Evolutionary conservation across 768 basidiomycete genomes (phyloP), one percentile per base, ranked within the genome.

Genomic region (Sutorius australiensis): DNA sequence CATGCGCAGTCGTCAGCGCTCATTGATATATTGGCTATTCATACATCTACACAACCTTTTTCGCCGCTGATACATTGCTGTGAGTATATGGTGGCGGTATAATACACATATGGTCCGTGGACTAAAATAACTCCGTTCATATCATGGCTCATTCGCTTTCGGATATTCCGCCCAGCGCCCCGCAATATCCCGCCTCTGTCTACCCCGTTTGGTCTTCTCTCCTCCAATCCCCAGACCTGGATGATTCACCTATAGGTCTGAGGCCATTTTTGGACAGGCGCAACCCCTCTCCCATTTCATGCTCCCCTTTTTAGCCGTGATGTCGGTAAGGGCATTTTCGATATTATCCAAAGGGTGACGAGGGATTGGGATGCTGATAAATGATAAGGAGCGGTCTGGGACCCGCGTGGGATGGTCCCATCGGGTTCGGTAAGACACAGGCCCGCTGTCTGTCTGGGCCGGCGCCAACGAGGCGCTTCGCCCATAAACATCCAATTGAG

Each of bases 91-190:
- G 56, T 41, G 13, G 27, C 42, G 21, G 1, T 5, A 27, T 21
- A 0, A 17, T 8, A 21, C 27, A n/a, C 31, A 42, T 44, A 16
- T 16, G n/a, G 46, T 5, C 21, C 16, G 3, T 17, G 19, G 44
- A 45, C 38, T 1, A 47, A 58, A 53, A 53, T 51, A 51, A 51
- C 42, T 46, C 8, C 28, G 19, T 9, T 11, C 47, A 28, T 30
- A n/a, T 27, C 16, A 24, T 4, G 4, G 4, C 4, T 24, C 13
- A 24, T 46, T 31, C 13, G 2, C 7, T 38, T 34, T 40, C n/a
- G 41, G 36, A 8, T 32, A 45, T 48, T 50, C 1, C 28, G 12
- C 16, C 60, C 39, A 21, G 6, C 31, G 17, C 27, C 17, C 12
- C 36, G 12, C 32, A 10, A 41, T 30, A 24, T 52, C 30, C 46